phyloP scores from a whole-genome alignment of 805 yeast genomes.

The Hanseniaspora guilliermondii region DNA sequence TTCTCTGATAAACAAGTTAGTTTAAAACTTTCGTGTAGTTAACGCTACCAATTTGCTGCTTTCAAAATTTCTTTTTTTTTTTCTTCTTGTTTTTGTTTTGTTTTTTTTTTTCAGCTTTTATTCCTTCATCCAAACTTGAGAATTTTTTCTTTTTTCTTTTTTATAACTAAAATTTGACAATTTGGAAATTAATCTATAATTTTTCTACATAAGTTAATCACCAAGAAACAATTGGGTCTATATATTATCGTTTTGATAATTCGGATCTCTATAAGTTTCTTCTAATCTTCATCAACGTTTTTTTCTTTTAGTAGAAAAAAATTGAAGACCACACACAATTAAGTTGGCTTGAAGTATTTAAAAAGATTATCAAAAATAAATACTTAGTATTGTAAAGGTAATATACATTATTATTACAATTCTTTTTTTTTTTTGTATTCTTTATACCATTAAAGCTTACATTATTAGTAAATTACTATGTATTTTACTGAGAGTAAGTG shows the following conservation, averaged over 20 bases:
- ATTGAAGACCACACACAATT: constrained; percentile 13
- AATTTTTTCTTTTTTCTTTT: no score
- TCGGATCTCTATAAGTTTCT: not conserved
- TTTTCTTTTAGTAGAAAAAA: not conserved
- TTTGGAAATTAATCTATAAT: no score
- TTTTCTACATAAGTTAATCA: no score
- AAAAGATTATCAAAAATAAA: no score
- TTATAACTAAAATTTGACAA: no score
- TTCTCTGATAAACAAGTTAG: not conserved
- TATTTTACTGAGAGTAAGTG: not conserved
- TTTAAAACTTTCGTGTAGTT: not conserved
- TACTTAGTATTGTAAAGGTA: no score
- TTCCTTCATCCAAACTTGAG: no score
- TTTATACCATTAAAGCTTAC: not conserved
- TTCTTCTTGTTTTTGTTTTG: not conserved
- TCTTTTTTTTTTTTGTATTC: no score
- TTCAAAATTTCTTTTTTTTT: not conserved
- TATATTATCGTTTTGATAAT: not conserved
- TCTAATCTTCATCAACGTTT: not conserved
- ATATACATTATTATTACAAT: no score
- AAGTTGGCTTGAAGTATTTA: constrained; percentile 13
- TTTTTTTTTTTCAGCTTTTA: not conserved
- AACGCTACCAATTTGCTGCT: not conserved
- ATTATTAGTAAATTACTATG: not conserved
- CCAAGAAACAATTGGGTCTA: not conserved